A percentile compares a stretch with the other conserved stretches of the same genome.
Conservation (phyloP, 2,329 filamentous ascomycete species). For the Meredithiella fracta region DNA sequence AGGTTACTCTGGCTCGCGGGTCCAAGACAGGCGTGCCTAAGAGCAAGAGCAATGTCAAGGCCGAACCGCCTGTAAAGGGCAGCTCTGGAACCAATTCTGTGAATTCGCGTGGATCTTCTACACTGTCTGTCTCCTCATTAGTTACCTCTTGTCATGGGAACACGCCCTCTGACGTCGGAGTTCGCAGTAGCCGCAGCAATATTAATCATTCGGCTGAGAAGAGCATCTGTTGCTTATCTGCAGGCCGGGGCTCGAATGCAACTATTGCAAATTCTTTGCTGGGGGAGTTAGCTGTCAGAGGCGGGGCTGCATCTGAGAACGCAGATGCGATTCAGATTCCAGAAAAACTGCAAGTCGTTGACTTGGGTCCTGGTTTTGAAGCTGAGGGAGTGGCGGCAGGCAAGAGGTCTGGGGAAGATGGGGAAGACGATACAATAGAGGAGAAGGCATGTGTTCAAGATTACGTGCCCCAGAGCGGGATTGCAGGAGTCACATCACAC, state of each 20-base stretch:
- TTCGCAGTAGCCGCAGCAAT: neutral
- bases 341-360: slow-evolving; percentile 7
- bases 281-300: neutral
- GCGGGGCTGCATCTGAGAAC: neutral
- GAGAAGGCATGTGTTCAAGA: too few species aligned
- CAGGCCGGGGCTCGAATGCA: neutral
- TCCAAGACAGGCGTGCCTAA: slow-evolving; percentile 13
- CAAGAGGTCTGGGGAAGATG: neutral
- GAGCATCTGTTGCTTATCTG: neutral
- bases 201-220: neutral
- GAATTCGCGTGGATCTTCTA: neutral
- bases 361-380: slow-evolving; percentile 5
- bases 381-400: slow-evolving; percentile 3
- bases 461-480: too few species aligned
- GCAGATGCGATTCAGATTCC: slow-evolving; percentile 2
- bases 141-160: neutral
- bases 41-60: slow-evolving; percentile 12
- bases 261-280: neutral
- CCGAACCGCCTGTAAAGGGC: slow-evolving; percentile 21
- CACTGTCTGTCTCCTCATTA: neutral
- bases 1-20: slow-evolving; percentile 16
- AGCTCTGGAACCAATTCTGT: neutral
- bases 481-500: too few species aligned
- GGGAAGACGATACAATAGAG: too few species aligned
- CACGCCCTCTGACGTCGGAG: neutral